Conservation (phyloP, 192 early-diverging fungal species). For the Podila epicladia region DNA sequence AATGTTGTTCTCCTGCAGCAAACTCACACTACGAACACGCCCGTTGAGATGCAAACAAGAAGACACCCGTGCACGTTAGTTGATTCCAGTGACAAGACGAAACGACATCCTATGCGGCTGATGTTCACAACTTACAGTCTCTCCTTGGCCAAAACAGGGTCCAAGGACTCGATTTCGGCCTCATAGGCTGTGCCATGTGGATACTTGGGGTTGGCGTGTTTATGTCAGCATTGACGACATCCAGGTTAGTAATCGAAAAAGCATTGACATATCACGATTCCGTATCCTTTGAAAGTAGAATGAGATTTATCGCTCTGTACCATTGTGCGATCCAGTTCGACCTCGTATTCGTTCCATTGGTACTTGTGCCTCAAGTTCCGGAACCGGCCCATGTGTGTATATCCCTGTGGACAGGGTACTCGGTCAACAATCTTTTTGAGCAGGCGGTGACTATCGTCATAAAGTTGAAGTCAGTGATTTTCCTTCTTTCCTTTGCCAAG, state of each 20-base stretch:
- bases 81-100: no score
- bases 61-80: not conserved
- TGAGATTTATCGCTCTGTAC: slow-evolving; percentile 4
- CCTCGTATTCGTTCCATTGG: slow-evolving; percentile 27
- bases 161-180: slow-evolving; percentile 34
- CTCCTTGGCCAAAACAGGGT: slow-evolving; percentile 36
- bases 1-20: slow-evolving; percentile 29
- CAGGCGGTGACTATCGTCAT: slow-evolving; percentile 16
- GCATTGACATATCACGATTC: no score
- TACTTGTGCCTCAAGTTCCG: slow-evolving; percentile 41
- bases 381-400: slow-evolving; percentile 39
- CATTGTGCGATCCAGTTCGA: slow-evolving; percentile 38
- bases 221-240: not conserved
- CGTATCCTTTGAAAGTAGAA: no score
- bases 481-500: not conserved
- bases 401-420: slow-evolving; percentile 30
- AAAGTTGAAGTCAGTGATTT: not conserved
- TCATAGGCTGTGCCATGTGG: slow-evolving; percentile 41
- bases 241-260: no score
- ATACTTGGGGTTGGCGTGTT: slow-evolving; percentile 14
- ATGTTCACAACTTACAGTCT: slow-evolving; percentile 13
- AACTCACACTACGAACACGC: slow-evolving; percentile 8
- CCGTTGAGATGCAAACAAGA: not conserved
- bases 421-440: slow-evolving; percentile 41
- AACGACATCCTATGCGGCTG: no score